Evolutionary conservation across 495 filamentous ascomycete genomes (phyloP), one percentile per base, ranked within the genome.

Genomic region (Symbiotaphrina buchneri): DNA sequence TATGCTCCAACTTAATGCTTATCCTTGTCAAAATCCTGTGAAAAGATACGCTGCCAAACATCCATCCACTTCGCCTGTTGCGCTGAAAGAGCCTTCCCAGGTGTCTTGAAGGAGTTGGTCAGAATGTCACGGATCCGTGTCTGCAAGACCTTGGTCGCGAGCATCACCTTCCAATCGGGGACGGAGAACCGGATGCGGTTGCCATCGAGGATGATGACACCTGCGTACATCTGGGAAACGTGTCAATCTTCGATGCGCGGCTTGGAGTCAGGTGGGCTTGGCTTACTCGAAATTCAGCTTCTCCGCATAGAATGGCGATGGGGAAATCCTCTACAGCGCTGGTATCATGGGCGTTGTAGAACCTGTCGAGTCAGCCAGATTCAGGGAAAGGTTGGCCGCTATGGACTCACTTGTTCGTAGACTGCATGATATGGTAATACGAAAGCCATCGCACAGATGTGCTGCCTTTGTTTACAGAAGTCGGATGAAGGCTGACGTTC

Each of bases 391-490:
- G 13, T n/a, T n/a, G n/a, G n/a, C n/a, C n/a, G n/a, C 24, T 4
- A 18, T 20, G 8, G 10, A 48, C 61, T 40, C 61, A 74, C 56
- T 68, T 61, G 41, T 75, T 87, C 16, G 56, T 56, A 1, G 74
- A 73, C 50, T 92, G 82, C 83, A 94, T 91, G 36, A 94, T 91
- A 39, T 85, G 72, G 48, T 97, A 94, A 47, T 85, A 97, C 0
- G 76, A 81, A 27, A 95, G 49, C 71, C 75, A 92, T 43, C 67
- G 67, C n/a, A 76, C 46, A 11, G 64, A 57, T 10, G 67, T 58
- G 14, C 61, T 54, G 13, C 56, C 63, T 46, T 83, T 79, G 47
- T 90, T 93, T 29, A 95, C 76, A 0, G 80, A 87, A 10, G 68
- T 74, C 0, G 81, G 79, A 43, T 87, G 78, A 6, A 95, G 46